A percentile compares a stretch with the other conserved stretches of the same genome.
Conservation (phyloP, 345 rosid species). For the Bruguiera parviflora region DNA sequence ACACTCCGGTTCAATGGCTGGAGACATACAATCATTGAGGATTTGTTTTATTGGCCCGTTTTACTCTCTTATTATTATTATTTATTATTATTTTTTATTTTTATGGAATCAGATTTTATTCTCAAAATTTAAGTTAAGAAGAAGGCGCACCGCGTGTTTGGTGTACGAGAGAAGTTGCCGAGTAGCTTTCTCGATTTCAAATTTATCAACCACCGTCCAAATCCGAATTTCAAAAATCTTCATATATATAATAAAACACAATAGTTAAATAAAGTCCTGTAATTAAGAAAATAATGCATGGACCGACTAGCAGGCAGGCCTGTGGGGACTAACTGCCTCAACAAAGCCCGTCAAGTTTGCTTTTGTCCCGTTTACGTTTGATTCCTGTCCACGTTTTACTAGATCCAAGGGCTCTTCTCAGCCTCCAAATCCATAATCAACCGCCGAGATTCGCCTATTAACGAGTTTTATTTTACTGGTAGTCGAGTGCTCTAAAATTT, state of each 20-base stretch:
- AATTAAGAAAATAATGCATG: too few species aligned
- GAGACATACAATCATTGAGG: too few species aligned
- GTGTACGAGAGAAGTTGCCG: constrained; percentile 25
- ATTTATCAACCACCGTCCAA: not conserved
- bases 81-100: too few species aligned
- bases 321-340: not conserved
- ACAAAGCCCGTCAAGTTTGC: constrained; percentile 4
- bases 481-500: too few species aligned
- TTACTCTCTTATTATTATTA: too few species aligned
- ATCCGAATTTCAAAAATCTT: not conserved
- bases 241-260: not conserved
- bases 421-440: not conserved
- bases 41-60: too few species aligned
- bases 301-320: not conserved
- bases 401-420: constrained; percentile 7
- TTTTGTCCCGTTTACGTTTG: not conserved
- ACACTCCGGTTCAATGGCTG: too few species aligned
- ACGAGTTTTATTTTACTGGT: too few species aligned
- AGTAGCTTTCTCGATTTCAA: constrained; percentile 26
- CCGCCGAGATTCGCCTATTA: constrained; percentile 10
- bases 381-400: not conserved
- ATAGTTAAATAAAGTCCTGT: not conserved
- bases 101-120: too few species aligned
- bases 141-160: constrained; percentile 21
- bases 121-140: too few species aligned